These are phyloP conservation scores for Exobasidium rhododendri DNA, from an alignment of 1,284 basidiomycete genomes.

Conservation along the genomic window DNA sequence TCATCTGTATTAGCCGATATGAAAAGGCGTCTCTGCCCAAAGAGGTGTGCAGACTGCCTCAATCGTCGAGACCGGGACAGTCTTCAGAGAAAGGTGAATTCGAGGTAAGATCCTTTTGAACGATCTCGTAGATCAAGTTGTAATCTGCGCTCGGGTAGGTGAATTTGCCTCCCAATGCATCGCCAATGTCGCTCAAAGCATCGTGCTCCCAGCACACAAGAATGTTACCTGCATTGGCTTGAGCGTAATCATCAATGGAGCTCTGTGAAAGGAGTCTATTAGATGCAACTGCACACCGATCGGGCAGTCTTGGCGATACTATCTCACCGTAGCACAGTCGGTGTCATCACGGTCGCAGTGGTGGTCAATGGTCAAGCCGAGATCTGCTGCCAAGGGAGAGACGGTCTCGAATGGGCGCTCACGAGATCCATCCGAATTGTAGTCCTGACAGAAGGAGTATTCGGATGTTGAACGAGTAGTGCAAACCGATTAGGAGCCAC, in stretches of 20 bases:
- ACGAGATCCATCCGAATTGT: slow-evolving; percentile 36
- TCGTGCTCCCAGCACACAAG: slow-evolving; percentile 40
- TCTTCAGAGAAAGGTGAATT: slow-evolving; percentile 27
- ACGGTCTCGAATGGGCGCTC: slow-evolving; percentile 52
- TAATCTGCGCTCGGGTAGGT: slow-evolving; percentile 23
- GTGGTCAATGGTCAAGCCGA: slow-evolving; percentile 49
- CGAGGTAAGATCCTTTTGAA: slow-evolving; percentile 16
- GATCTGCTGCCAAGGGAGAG: slow-evolving; percentile 42
- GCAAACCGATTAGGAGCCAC: slow-evolving; percentile 1
- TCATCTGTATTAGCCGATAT: too few relatives aligned
- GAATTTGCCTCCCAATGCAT: slow-evolving; percentile 35
- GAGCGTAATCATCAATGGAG: slow-evolving; percentile 35
- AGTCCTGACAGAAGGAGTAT: too few relatives aligned
- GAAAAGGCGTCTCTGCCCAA: not conserved
- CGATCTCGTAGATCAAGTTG: slow-evolving; percentile 27
- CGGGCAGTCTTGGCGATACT: not conserved
- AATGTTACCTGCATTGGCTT: slow-evolving; percentile 19
- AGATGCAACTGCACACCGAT: not conserved
- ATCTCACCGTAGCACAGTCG: slow-evolving; percentile 31
- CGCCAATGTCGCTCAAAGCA: slow-evolving; percentile 37
- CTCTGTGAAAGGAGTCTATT: not conserved
- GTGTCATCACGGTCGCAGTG: slow-evolving; percentile 50
- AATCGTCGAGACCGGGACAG: slow-evolving; percentile 29
- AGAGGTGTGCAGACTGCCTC: too few relatives aligned
- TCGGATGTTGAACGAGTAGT: slow-evolving; percentile 33